phyloP scores from a whole-genome alignment of 768 basidiomycete species.

The Phlegmacium glaucopus region DNA sequence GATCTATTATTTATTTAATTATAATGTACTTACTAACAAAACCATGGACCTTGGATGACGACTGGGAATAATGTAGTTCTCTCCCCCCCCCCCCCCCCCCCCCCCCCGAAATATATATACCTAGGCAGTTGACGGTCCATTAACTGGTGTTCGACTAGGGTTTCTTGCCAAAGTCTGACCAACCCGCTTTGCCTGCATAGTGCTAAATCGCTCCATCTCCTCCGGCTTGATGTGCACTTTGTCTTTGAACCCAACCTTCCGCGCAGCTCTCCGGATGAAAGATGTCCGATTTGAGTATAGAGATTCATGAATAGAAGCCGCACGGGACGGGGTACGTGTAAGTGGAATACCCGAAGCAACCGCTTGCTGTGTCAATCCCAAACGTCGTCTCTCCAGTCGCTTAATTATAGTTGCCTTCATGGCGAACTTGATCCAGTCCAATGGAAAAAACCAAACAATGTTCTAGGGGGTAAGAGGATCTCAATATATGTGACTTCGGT shows the following conservation, averaged over 20 bases:
- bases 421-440: slow-evolving; percentile 93
- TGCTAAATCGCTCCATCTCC: slow-evolving; percentile 82
- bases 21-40: no score
- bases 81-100: no score
- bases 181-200: slow-evolving; percentile 75
- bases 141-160: slow-evolving; percentile 42
- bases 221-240: slow-evolving; percentile 75
- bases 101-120: no score
- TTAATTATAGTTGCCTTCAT: slow-evolving; percentile 95
- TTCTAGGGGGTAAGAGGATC: slow-evolving; percentile 50
- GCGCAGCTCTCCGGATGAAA: slow-evolving; percentile 84
- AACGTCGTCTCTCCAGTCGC: slow-evolving; percentile 66
- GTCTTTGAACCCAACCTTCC: slow-evolving; percentile 85
- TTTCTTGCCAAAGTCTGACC: slow-evolving; percentile 77
- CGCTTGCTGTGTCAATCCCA: slow-evolving; percentile 35
- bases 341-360: slow-evolving; percentile 62
- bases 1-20: no score
- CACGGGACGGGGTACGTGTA: slow-evolving; percentile 85
- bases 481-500: neutral
- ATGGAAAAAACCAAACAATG: slow-evolving; percentile 92
- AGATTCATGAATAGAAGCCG: slow-evolving; percentile 88
- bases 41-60: no score
- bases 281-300: slow-evolving; percentile 93
- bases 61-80: no score
- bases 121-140: no score